phyloP scores from a whole-genome alignment of 139 green algal species.

The Microglena sp. region DNA sequence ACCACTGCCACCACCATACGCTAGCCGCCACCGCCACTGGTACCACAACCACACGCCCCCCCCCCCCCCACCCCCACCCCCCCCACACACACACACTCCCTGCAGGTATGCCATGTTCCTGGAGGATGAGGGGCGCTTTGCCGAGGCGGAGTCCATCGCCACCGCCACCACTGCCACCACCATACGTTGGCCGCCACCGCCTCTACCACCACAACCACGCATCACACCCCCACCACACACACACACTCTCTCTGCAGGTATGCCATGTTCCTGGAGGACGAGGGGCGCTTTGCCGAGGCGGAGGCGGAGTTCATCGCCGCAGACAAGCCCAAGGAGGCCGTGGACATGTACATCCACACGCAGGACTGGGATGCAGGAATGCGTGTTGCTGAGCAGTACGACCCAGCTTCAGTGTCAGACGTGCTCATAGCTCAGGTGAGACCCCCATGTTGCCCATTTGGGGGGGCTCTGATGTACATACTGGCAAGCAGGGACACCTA shows the following conservation, averaged over 20 bases:
- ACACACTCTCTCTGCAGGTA: constrained; percentile 51
- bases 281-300: constrained; percentile 58
- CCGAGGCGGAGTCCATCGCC: constrained; percentile 56
- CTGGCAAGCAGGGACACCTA: no score
- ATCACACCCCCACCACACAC: no score
- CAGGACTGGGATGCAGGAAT: constrained; percentile 58
- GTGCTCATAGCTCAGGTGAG: constrained; percentile 48
- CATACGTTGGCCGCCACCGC: no score
- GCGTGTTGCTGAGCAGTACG: constrained; percentile 56
- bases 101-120: constrained; percentile 82
- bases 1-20: no score
- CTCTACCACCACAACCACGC: no score
- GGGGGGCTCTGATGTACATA: no score
- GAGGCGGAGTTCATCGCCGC: constrained; percentile 52
- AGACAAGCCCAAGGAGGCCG: constrained; percentile 61
- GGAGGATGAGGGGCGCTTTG: constrained; percentile 70
- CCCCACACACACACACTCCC: constrained; percentile 19
- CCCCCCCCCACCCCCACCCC: no score
- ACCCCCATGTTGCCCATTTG: not conserved
- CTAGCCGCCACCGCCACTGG: no score
- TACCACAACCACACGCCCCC: no score
- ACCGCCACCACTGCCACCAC: no score
- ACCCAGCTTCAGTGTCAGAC: constrained; percentile 43
- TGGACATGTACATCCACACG: constrained; percentile 68
- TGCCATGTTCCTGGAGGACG: constrained; percentile 81